These are phyloP conservation scores for Phytophthora capsici DNA, from an alignment of 352 stramenopile species.

Conservation along the genomic window DNA sequence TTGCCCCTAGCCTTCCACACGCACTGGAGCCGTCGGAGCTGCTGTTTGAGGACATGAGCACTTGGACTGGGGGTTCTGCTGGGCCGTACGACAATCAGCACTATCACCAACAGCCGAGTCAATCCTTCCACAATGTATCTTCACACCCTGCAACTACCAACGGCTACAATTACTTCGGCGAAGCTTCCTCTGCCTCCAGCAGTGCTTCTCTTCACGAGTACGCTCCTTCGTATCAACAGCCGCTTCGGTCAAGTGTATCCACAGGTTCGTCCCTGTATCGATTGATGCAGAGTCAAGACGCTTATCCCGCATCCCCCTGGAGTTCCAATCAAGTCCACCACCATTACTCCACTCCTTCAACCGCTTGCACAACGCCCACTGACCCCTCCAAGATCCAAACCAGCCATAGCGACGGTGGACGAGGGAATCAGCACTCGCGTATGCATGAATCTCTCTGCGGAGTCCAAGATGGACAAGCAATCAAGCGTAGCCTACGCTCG, in stretches of 20 bases:
- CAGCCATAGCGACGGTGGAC: neutral
- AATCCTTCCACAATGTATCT: slow-evolving; percentile 31
- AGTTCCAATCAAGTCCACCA: slow-evolving; percentile 15
- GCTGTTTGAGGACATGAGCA: slow-evolving; percentile 49
- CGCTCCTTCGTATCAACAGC: slow-evolving; percentile 25
- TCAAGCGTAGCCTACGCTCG: slow-evolving; percentile 32
- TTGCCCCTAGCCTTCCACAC: slow-evolving; percentile 43
- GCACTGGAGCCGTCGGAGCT: slow-evolving; percentile 41
- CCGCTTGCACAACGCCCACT: slow-evolving; percentile 11
- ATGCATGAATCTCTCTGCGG: slow-evolving; percentile 1
- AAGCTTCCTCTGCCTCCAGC: neutral
- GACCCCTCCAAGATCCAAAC: neutral
- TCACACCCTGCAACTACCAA: slow-evolving; percentile 7
- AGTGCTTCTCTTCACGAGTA: slow-evolving; percentile 20
- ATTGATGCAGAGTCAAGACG: slow-evolving; percentile 22
- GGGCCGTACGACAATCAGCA: slow-evolving; percentile 32
- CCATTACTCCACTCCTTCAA: slow-evolving; percentile 23
- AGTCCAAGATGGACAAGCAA: slow-evolving; percentile 7
- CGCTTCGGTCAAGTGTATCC: slow-evolving; percentile 10
- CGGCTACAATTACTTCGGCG: slow-evolving; percentile 27
- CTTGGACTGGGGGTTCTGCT: slow-evolving; percentile 20
- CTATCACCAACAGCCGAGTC: slow-evolving; percentile 26
- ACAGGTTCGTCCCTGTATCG: slow-evolving; percentile 21
- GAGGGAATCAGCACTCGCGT: slow-evolving; percentile 2
- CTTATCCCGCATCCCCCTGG: slow-evolving; percentile 14